Conservation (phyloP, 441 rosid species). For the Mallotus japonicus region DNA sequence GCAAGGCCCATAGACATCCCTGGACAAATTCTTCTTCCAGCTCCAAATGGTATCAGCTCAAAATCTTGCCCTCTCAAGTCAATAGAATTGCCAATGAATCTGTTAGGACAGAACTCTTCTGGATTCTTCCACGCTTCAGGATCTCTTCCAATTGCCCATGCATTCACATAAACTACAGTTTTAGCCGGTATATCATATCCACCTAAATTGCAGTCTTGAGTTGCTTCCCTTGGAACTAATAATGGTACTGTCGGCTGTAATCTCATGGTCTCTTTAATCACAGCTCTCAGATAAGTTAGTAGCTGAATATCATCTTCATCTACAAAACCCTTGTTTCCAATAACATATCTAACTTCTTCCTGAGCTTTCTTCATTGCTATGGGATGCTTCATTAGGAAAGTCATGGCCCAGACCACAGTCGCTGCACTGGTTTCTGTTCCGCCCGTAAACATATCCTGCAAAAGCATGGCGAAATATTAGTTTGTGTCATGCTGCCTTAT, state of each 20-base stretch:
- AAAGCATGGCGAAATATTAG: not conserved
- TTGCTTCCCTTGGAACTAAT: conserved; percentile 25
- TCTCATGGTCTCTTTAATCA: conserved; percentile 31
- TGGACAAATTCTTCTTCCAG: conserved; percentile 29
- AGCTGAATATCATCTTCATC: conserved; percentile 18
- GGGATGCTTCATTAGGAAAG: conserved; percentile 25
- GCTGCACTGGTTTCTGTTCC: conserved; percentile 22
- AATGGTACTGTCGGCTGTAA: conserved; percentile 28
- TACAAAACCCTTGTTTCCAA: conserved; percentile 18
- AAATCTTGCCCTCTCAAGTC: conserved; percentile 20
- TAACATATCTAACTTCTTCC: conserved; percentile 3
- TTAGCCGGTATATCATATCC: conserved; percentile 21
- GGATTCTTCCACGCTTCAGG: conserved; percentile 23
- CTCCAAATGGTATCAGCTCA: conserved; percentile 27
- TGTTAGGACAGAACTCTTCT: conserved; percentile 24
- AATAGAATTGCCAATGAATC: conserved; percentile 14
- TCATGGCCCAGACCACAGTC: conserved; percentile 25
- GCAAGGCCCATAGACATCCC: conserved; percentile 17
- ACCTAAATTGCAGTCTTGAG: conserved; percentile 10
- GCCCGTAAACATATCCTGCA: conserved; percentile 17
- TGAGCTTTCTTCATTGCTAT: conserved; percentile 24
- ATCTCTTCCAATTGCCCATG: conserved; percentile 19
- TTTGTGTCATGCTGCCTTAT: no score
- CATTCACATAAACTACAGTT: conserved; percentile 17
- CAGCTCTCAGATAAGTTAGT: conserved; percentile 22